Percentiles rank a stretch among this genome's conserved stretches.
Conservation (phyloP, 345 rosid species). For the Boechera divaricarpa region DNA sequence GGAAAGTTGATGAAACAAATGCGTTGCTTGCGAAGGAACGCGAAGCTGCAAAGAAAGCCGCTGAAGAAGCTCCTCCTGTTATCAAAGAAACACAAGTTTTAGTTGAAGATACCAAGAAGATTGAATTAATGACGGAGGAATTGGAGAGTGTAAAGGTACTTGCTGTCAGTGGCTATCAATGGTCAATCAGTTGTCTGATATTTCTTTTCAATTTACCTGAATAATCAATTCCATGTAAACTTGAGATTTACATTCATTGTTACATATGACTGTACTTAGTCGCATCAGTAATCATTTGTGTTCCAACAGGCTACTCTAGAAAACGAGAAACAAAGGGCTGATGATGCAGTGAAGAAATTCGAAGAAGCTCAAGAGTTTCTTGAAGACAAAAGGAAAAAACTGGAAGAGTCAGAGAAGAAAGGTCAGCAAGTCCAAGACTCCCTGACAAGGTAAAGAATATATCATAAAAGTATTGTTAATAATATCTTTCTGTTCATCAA, state of each 20-base stretch:
- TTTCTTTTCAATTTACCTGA: background rate
- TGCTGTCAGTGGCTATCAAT: conserved; percentile 11
- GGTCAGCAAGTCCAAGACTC: conserved; percentile 80
- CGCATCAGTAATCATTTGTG: conserved; percentile 23
- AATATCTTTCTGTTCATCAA: background rate
- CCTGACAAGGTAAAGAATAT: conserved; percentile 56
- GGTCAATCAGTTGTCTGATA: conserved; percentile 5
- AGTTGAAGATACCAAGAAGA: conserved; percentile 67
- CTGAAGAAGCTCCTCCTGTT: conserved; percentile 66
- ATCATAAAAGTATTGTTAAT: conserved; percentile 2
- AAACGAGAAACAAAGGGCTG: conserved; percentile 68
- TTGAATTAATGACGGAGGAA: conserved; percentile 59
- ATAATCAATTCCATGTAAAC: conserved; percentile 5
- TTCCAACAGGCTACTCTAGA: conserved; percentile 58
- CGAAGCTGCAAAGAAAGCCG: conserved; percentile 59
- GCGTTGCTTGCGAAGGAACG: conserved; percentile 59
- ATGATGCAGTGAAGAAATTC: conserved; percentile 61
- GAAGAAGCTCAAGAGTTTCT: conserved; percentile 57
- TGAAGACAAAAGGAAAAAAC: conserved; percentile 60
- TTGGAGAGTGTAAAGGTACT: conserved; percentile 63
- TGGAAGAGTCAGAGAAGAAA: conserved; percentile 82
- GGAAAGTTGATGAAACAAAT: conserved; percentile 61
- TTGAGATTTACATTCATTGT: conserved; percentile 10
- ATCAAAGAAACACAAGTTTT: conserved; percentile 64
- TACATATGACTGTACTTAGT: conserved; percentile 20